Base-by-base conservation (phyloP, 2,329 filamentous ascomycete species). In the Samsoniella hepiali region DNA sequence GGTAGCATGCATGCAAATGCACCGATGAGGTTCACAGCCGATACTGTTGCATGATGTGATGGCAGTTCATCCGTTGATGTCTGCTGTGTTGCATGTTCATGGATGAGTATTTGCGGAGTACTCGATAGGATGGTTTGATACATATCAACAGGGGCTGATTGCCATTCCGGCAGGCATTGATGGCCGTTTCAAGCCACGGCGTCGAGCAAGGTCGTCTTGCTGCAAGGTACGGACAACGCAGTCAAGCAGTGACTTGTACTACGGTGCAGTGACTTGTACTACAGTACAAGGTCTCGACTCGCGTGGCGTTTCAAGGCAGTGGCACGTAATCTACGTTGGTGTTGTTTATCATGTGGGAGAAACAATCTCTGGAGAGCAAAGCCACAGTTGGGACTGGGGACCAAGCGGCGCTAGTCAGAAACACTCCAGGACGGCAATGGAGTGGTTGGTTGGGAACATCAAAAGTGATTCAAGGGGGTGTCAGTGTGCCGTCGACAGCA, bases 251-350 rank as follows among this genome's bases (percentile, higher is more conserved):
- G 22, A 22, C 22, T 22, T 22, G 22, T 22, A 22, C 22, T 22
- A 22, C 22, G 22, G 22, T 22, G 22, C 22, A 22, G 22, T 22
- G 22, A 22, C 22, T 22, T 22, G 22, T 22, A 22, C 22, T 22
- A 22, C 22, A 22, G 22, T 53, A n/a, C 49, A 55, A 31, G 31
- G 38, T 29, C 31, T 47, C 7, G 40, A 31, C 58, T 54, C 31
- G 5, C 27, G 56, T 55, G 50, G 58, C 38, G 58, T 53, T 61
- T 60, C 58, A 53, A 50, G 34, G 57, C 45, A 40, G 57, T 49
- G 57, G 34, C 45, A 50, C 22, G 45, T 40, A 31, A 31, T 9
- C 7, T 40, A 34, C 42, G 22, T 17, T 47, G 56, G 32, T 45
- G 42, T 22, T 58, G 42, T 58, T 45, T 42, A 11, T 34, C n/a